phyloP scores from a whole-genome alignment of 805 yeast genomes.

The Lipomyces sp. region DNA sequence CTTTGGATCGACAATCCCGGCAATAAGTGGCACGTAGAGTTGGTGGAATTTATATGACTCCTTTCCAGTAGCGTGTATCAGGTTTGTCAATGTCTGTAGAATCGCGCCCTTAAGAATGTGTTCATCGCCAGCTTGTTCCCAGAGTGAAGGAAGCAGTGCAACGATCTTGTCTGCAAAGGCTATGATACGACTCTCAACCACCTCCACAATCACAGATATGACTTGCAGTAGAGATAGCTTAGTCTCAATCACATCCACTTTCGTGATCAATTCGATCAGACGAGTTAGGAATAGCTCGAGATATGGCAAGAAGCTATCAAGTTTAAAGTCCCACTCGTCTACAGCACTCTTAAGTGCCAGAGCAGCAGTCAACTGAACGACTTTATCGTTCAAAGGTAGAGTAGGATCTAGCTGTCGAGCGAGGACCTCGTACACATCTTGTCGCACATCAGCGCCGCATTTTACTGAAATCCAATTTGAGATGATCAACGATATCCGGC shows the following conservation, averaged over 20 bases:
- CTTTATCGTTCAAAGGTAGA: slow-evolving; percentile 65
- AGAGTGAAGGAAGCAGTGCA: slow-evolving; percentile 67
- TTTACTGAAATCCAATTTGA: slow-evolving; percentile 79
- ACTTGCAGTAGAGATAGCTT: slow-evolving; percentile 75
- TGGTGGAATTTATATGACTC: slow-evolving; percentile 31
- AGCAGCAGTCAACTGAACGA: slow-evolving; percentile 77
- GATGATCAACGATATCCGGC: slow-evolving; percentile 77
- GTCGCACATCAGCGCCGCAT: slow-evolving; percentile 62
- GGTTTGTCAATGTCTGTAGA: slow-evolving; percentile 45
- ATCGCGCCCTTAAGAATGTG: slow-evolving; percentile 48
- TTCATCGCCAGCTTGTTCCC: slow-evolving; percentile 63
- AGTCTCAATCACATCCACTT: slow-evolving; percentile 68
- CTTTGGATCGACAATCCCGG: slow-evolving; percentile 62
- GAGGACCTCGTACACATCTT: slow-evolving; percentile 63
- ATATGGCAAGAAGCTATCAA: slow-evolving; percentile 68
- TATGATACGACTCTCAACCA: slow-evolving; percentile 42
- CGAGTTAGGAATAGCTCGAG: slow-evolving; percentile 53
- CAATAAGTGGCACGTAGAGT: slow-evolving; percentile 64
- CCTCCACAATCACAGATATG: slow-evolving; percentile 57
- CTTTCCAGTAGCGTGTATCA: slow-evolving; percentile 42
- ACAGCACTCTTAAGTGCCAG: slow-evolving; percentile 70
- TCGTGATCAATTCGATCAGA: slow-evolving; percentile 56
- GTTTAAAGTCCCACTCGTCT: slow-evolving; percentile 86
- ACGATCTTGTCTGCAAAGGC: slow-evolving; percentile 43
- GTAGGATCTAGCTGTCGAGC: slow-evolving; percentile 53